Evolutionary conservation across 176 grass and related monocot genomes (phyloP).

Genomic region (Oryza brachyantha): DNA sequence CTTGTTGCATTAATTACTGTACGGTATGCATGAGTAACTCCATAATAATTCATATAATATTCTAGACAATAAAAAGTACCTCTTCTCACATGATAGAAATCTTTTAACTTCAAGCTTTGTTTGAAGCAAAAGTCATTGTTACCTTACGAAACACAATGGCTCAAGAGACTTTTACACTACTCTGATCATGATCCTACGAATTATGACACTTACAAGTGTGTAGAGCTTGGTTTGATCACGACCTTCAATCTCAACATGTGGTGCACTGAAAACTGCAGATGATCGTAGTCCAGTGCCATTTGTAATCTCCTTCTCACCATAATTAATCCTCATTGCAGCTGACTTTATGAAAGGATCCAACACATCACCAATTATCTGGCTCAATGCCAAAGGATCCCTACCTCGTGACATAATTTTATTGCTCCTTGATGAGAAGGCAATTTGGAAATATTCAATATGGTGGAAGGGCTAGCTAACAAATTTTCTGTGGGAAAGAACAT

Average conservation of each 20-base stretch:
- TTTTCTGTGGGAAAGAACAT: slow-evolving; percentile 36
- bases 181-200: slow-evolving; percentile 42
- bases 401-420: slow-evolving; percentile 56
- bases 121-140: slow-evolving; percentile 42
- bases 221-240: slow-evolving; percentile 70
- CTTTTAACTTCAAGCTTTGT: slow-evolving; percentile 29
- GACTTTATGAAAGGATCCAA: slow-evolving; percentile 83
- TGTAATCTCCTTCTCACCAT: slow-evolving; percentile 82
- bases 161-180: slow-evolving; percentile 13
- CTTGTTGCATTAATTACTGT: slow-evolving; percentile 9
- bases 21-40: slow-evolving; percentile 2
- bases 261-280: slow-evolving; percentile 54
- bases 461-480: slow-evolving; percentile 28
- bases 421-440: slow-evolving; percentile 17
- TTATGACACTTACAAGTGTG: slow-evolving; percentile 87
- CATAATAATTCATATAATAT: slow-evolving; percentile 16
- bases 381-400: slow-evolving; percentile 86
- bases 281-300: slow-evolving; percentile 80
- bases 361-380: slow-evolving; percentile 92
- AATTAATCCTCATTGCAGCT: slow-evolving; percentile 62
- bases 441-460: slow-evolving; percentile 31
- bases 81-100: slow-evolving; percentile 28
- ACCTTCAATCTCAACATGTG: slow-evolving; percentile 66
- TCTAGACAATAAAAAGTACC: not conserved
- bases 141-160: slow-evolving; percentile 29